Percentiles rank a stretch among this genome's conserved stretches.
phyloP scores from a whole-genome alignment of 1,139 yeast genomes.

The Arxiozyma slooffiae region DNA sequence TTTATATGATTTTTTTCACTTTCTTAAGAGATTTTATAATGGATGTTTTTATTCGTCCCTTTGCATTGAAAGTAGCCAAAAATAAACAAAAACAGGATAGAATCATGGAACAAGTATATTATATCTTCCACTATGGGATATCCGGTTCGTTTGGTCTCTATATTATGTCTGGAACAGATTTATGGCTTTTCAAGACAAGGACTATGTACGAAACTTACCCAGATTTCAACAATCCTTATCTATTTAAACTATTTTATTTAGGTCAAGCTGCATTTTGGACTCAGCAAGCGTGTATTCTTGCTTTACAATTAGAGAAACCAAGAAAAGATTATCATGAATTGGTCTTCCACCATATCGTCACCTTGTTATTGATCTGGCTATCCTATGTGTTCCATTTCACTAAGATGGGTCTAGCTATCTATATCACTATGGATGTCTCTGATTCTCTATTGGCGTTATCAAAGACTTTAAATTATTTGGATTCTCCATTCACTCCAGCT shows the following conservation, averaged over 20 bases:
- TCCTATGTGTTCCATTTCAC: constrained; percentile 95
- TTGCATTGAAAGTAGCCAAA: constrained; percentile 43
- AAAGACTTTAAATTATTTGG: constrained; percentile 74
- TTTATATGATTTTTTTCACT: constrained; percentile 78
- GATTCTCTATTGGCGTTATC: constrained; percentile 82
- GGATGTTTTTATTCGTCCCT: constrained; percentile 71
- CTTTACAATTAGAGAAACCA: constrained; percentile 84
- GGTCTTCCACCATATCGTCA: constrained; percentile 85
- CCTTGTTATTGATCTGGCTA: constrained; percentile 76
- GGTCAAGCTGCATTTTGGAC: constrained; percentile 97
- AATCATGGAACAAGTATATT: constrained; percentile 88
- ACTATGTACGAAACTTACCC: constrained; percentile 77
- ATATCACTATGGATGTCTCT: constrained; percentile 90
- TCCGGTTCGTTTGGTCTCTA: constrained; percentile 83
- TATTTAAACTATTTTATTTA: constrained; percentile 72
- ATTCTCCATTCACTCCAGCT: constrained; percentile 53
- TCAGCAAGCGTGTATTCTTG: constrained; percentile 78
- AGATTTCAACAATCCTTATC: constrained; percentile 61
- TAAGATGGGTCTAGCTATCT: constrained; percentile 86
- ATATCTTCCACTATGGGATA: constrained; percentile 68
- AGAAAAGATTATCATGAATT: constrained; percentile 87
- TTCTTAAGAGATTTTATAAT: constrained; percentile 83
- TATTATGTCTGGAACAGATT: constrained; percentile 72
- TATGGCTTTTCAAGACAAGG: constrained; percentile 83
- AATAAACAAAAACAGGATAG: constrained; percentile 57